Conservation (phyloP, 2,329 filamentous ascomycete species). For the Aspergillus pseudoterreus region DNA sequence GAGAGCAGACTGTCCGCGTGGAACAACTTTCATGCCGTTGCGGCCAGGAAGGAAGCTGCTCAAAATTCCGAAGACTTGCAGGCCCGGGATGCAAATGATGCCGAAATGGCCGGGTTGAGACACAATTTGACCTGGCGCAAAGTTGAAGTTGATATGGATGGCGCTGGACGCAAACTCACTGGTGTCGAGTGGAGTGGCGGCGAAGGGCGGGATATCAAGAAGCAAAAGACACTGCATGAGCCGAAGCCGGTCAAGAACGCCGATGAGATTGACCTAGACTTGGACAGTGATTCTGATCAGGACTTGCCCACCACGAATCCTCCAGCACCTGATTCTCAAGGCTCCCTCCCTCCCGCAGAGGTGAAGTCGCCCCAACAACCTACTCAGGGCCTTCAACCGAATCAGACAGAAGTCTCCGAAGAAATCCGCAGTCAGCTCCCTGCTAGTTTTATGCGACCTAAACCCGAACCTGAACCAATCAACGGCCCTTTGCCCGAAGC, state of each 20-base stretch:
- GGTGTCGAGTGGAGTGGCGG: constrained; percentile 15
- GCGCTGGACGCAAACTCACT: constrained; percentile 18
- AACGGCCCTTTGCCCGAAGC: constrained; percentile 64
- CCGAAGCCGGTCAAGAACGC: constrained; percentile 45
- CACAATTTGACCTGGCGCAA: constrained; percentile 38
- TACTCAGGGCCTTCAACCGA: constrained; percentile 1
- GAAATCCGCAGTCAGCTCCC: constrained; percentile 71
- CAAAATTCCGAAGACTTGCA: constrained; percentile 27
- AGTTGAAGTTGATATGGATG: constrained; percentile 31
- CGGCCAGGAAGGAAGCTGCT: constrained; percentile 29
- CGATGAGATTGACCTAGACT: constrained; percentile 42
- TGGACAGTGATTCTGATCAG: constrained; percentile 22
- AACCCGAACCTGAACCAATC: constrained; percentile 36
- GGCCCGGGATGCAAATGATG: constrained; percentile 19
- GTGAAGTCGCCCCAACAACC: background rate
- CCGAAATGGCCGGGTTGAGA: constrained; percentile 15
- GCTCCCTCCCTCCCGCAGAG: background rate
- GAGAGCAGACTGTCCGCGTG: constrained; percentile 31
- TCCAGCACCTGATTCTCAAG: constrained; percentile 4
- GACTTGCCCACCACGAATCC: constrained; percentile 12
- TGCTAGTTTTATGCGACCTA: constrained; percentile 61
- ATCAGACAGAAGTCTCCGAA: constrained; percentile 50
- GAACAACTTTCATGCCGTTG: constrained; percentile 35
- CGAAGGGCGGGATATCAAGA: constrained; percentile 14
- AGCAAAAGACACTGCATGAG: constrained; percentile 18